Evolutionary conservation across 2,329 filamentous ascomycete species (phyloP).

Genomic region (Cyclaneusma minus): DNA sequence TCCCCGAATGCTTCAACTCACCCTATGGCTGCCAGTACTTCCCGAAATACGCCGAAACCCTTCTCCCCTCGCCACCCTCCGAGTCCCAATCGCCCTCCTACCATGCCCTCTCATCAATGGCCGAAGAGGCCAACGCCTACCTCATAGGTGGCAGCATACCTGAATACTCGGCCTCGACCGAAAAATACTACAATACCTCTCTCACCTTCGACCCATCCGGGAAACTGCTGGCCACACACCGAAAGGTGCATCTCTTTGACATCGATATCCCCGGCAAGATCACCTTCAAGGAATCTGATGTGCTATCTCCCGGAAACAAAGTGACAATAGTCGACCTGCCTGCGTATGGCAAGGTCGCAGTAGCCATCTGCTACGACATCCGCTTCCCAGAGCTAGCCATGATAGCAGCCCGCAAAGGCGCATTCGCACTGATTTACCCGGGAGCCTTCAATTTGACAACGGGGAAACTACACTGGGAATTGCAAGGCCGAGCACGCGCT

Average conservation of each 20-base stretch:
- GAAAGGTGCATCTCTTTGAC: constrained; percentile 94
- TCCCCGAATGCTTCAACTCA: constrained; percentile 98
- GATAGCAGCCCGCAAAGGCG: constrained; percentile 73
- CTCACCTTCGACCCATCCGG: constrained; percentile 70
- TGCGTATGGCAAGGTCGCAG: constrained; percentile 71
- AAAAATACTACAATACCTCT: constrained; percentile 83
- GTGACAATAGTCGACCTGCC: constrained; percentile 76
- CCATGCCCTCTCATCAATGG: constrained; percentile 69
- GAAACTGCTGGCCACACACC: constrained; percentile 67
- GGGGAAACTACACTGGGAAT: constrained; percentile 78
- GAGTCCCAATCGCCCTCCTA: constrained; percentile 62
- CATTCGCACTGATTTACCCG: constrained; percentile 79
- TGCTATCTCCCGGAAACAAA: constrained; percentile 71
- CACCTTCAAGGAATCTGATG: constrained; percentile 77
- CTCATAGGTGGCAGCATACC: constrained; percentile 88
- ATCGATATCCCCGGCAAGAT: constrained; percentile 96
- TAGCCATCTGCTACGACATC: constrained; percentile 96
- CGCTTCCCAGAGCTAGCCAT: constrained; percentile 90
- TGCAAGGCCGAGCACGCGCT: constrained; percentile 69
- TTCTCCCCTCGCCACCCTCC: constrained; percentile 63
- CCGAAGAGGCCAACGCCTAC: constrained; percentile 63
- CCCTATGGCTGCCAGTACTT: constrained; percentile 91
- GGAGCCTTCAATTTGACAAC: constrained; percentile 97
- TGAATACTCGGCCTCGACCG: constrained; percentile 50
- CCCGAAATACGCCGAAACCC: constrained; percentile 76